These are phyloP conservation scores for Rhodotorula mucilaginosa DNA, from an alignment of 1,284 basidiomycete species.

Conservation along the genomic window DNA sequence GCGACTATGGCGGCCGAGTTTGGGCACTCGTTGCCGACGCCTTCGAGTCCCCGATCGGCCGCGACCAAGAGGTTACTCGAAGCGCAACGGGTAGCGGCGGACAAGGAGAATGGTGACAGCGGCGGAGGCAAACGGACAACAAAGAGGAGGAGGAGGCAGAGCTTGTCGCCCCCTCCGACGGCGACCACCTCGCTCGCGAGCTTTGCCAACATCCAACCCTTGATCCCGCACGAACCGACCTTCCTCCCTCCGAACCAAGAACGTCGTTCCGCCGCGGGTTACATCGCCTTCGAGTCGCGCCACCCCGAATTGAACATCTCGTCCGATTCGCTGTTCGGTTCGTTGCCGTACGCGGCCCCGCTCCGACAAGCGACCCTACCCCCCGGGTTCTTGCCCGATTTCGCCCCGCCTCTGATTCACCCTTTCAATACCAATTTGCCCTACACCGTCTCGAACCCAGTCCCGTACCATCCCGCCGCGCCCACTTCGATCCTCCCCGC, in stretches of 20 bases:
- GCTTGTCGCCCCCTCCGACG: conserved; percentile 28
- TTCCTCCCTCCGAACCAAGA: conserved; percentile 21
- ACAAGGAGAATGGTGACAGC: conserved; percentile 4
- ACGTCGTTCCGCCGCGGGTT: conserved; percentile 30
- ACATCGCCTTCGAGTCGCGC: conserved; percentile 15
- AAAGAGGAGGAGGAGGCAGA: conserved; percentile 6
- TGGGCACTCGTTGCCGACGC: conserved; percentile 28
- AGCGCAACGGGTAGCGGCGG: not conserved
- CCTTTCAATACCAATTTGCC: conserved; percentile 44
- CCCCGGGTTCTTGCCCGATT: conserved; percentile 43
- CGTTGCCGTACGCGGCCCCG: conserved; percentile 33
- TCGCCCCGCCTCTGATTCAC: conserved; percentile 31
- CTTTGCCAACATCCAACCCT: conserved; percentile 23
- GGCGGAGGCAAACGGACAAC: not conserved
- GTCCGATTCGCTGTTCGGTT: conserved; percentile 42
- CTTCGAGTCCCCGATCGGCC: conserved; percentile 7
- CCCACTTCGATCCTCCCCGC: conserved; percentile 29
- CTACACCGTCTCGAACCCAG: conserved; percentile 39
- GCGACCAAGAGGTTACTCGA: conserved; percentile 1
- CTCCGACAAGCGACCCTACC: conserved; percentile 37
- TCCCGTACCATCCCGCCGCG: conserved; percentile 37
- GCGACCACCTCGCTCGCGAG: conserved; percentile 19
- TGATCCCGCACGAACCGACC: conserved; percentile 22
- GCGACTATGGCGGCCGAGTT: conserved; percentile 22
- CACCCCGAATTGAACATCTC: conserved; percentile 32